Evolutionary conservation across 1,284 basidiomycete species (phyloP).

Genomic region (Phellopilus nigrolimitatus): DNA sequence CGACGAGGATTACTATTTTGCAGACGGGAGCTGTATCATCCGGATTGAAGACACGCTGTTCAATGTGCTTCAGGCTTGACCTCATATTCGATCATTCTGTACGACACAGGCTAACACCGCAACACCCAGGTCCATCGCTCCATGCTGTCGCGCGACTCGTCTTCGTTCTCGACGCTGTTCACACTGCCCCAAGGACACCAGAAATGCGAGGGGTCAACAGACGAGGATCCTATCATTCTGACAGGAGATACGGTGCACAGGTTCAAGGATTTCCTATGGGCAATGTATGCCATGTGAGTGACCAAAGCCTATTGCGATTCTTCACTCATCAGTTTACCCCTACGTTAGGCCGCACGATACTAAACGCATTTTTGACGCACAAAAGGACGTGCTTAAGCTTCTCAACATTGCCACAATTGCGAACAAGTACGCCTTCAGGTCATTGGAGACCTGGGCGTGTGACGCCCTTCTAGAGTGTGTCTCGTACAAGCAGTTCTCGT

Average conservation of each 20-base stretch:
- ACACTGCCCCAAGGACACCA: slow-evolving; percentile 50
- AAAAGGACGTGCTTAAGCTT: slow-evolving; percentile 46
- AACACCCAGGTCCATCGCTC: slow-evolving; percentile 55
- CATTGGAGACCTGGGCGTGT: slow-evolving; percentile 61
- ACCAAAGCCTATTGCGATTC: slow-evolving; percentile 27
- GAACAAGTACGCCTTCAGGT: slow-evolving; percentile 67
- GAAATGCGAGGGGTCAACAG: slow-evolving; percentile 49
- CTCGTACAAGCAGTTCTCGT: slow-evolving; percentile 50
- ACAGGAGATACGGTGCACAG: slow-evolving; percentile 53
- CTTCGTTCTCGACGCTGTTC: slow-evolving; percentile 60
- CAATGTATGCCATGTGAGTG: slow-evolving; percentile 57
- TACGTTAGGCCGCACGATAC: slow-evolving; percentile 52
- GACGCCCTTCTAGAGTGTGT: slow-evolving; percentile 61
- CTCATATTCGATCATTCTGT: slow-evolving; percentile 27
- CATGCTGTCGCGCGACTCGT: slow-evolving; percentile 55
- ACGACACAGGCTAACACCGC: background rate
- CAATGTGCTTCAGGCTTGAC: slow-evolving; percentile 31
- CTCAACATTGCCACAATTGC: slow-evolving; percentile 58
- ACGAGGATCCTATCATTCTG: slow-evolving; percentile 58
- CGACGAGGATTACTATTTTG: slow-evolving; percentile 57
- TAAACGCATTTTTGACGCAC: slow-evolving; percentile 42
- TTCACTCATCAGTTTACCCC: slow-evolving; percentile 4
- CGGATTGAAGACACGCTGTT: slow-evolving; percentile 52
- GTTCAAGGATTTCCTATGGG: slow-evolving; percentile 59
- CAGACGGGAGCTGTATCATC: slow-evolving; percentile 35